Base-by-base conservation (phyloP, 2,329 filamentous ascomycete genomes). In the Monilinia fructicola region DNA sequence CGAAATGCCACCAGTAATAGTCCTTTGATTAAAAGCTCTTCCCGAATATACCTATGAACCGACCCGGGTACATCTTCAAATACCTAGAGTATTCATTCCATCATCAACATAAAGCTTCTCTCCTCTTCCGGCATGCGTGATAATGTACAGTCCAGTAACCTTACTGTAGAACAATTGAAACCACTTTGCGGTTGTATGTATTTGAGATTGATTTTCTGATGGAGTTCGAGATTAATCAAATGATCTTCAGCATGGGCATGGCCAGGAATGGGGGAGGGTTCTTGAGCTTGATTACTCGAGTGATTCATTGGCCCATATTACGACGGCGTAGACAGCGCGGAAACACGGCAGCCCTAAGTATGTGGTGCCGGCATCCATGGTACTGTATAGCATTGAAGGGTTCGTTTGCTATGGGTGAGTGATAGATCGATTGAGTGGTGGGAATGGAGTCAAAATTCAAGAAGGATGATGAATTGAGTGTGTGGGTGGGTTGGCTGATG, bases 201-300 rank as follows among this genome's bases (percentile, higher is more conserved):
- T 35, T 28, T 42, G 54, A 28, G 38, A 58, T 28, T 7, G 16
- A 14, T n/a, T 46, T 58, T 44, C 50, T 58, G 4, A 44, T 44
- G 38, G 3, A 18, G 38, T 58, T 28, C 38, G 38, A 58, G 21
- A 44, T 58, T 42, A 58, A 35, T 44, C 31, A 31, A 31, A 44
- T 59, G 35, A 64, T 64, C 53, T 64, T 28, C 62, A 42, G 10
- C 62, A 64, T 56, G 62, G 62, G 21, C 53, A 40, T 18, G 3
- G 12, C 44, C 5, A 31, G 12, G 9, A n/a, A 40, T 21, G 28
- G 26, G 23, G 23, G 35, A 35, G 59, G 46, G 46, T 28, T 64
- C 40, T n/a, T 56, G 23, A 16, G 42, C 23, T 28, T 48, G 7
- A 18, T 64, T 50, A 31, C 31, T 35, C 5, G 31, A 35, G 31